These are phyloP conservation scores for Wickerhamiella alocasiicola DNA, from an alignment of 805 yeast species.

Conservation along the genomic window DNA sequence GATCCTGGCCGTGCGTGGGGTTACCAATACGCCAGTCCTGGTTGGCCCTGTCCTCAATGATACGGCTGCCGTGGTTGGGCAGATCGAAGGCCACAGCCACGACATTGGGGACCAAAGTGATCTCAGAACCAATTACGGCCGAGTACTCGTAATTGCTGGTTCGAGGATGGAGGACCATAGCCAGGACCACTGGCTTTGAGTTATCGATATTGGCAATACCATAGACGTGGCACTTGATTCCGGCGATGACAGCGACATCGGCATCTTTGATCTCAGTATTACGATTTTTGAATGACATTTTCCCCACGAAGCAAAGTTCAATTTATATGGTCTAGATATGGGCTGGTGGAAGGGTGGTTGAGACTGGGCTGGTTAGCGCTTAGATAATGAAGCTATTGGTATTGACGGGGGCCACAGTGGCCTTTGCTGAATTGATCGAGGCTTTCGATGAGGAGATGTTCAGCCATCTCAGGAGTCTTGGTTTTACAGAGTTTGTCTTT, in stretches of 20 bases:
- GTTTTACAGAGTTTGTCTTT: constrained; percentile 34
- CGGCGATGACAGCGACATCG: constrained; percentile 30
- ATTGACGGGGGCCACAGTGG: constrained; percentile 86
- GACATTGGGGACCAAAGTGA: constrained; percentile 15
- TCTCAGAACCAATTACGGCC: constrained; percentile 29
- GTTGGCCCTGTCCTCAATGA: constrained; percentile 29
- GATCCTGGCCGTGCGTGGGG: constrained; percentile 37
- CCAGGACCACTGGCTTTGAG: constrained; percentile 27
- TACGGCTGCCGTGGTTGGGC: constrained; percentile 45
- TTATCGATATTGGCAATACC: constrained; percentile 26
- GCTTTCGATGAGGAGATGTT: constrained; percentile 31
- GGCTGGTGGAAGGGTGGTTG: no score
- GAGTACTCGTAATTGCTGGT: constrained; percentile 30
- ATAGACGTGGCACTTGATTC: constrained; percentile 34
- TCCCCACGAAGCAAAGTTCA: no score
- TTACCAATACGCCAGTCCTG: constrained; percentile 38
- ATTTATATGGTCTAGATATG: no score
- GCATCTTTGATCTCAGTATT: constrained; percentile 6
- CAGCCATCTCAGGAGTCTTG: constrained; percentile 28
- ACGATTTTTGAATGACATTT: neutral
- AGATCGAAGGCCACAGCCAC: constrained; percentile 41
- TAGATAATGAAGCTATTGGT: constrained; percentile 32
- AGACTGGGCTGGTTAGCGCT: neutral
- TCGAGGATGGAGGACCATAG: constrained; percentile 39
- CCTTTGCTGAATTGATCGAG: constrained; percentile 51